Evolutionary conservation across 2,329 filamentous ascomycete species (phyloP).

Genomic region (Xylaria sp.): DNA sequence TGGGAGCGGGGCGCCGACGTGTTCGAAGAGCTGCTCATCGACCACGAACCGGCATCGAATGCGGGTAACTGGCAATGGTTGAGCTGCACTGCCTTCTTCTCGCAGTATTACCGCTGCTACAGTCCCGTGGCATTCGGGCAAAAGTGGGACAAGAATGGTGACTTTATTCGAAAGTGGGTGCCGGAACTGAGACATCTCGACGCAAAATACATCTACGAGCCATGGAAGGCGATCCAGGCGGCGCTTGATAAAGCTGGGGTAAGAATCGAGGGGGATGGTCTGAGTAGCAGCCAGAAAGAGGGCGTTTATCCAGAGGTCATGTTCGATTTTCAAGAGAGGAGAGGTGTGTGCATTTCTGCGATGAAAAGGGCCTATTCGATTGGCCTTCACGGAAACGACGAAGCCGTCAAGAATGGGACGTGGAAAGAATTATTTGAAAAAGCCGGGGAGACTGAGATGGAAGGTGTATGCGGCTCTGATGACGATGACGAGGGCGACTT

Average conservation of each 20-base stretch:
- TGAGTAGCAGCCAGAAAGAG: slow-evolving; percentile 51
- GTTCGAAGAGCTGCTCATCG: slow-evolving; percentile 79
- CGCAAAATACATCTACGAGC: slow-evolving; percentile 80
- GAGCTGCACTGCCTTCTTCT: slow-evolving; percentile 78
- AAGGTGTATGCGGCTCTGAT: slow-evolving; percentile 50
- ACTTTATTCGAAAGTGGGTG: slow-evolving; percentile 71
- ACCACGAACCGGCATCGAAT: slow-evolving; percentile 80
- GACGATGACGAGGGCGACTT: slow-evolving; percentile 40
- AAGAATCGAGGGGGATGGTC: slow-evolving; percentile 60
- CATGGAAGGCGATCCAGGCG: slow-evolving; percentile 75
- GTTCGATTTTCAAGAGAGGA: slow-evolving; percentile 75
- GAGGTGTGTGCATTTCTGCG: slow-evolving; percentile 69
- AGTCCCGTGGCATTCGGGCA: slow-evolving; percentile 76
- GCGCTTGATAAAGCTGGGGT: slow-evolving; percentile 77
- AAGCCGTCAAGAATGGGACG: slow-evolving; percentile 68
- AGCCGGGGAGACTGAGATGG: slow-evolving; percentile 53
- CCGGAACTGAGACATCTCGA: slow-evolving; percentile 72
- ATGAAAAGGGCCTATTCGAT: slow-evolving; percentile 77
- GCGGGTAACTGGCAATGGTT: slow-evolving; percentile 84
- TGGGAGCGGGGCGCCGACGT: slow-evolving; percentile 84
- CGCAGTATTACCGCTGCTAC: slow-evolving; percentile 77
- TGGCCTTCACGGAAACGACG: slow-evolving; percentile 71
- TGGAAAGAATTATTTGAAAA: slow-evolving; percentile 60
- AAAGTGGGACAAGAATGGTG: slow-evolving; percentile 78
- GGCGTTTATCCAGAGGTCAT: slow-evolving; percentile 77